Evolutionary conservation across 2,329 filamentous ascomycete species (phyloP).

Genomic region (Aspergillus ochraceoroseus): DNA sequence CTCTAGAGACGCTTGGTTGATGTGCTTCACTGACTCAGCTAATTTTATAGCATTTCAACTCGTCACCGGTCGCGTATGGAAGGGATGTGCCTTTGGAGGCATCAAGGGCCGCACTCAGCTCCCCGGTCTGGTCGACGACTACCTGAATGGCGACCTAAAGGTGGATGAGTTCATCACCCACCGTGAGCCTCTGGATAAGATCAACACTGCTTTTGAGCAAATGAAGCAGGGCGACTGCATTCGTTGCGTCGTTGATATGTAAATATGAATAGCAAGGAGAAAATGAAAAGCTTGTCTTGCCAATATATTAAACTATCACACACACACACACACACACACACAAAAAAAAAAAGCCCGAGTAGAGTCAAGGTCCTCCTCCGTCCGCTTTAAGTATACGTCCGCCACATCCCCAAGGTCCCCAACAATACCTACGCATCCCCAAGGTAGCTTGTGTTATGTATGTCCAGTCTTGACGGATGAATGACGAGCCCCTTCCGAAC

Average conservation of each 20-base stretch:
- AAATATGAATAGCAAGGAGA: constrained; percentile 7
- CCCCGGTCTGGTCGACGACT: constrained; percentile 79
- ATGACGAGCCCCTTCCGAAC: too few species aligned
- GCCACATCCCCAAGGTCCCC: constrained; percentile 4
- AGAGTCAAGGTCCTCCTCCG: too few species aligned
- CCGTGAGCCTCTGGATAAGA: constrained; percentile 72
- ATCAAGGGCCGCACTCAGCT: constrained; percentile 97
- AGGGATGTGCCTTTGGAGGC: constrained; percentile 93
- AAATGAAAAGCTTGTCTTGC: constrained; percentile 9
- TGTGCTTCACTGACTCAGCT: constrained; percentile 30
- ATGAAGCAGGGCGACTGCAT: constrained; percentile 99
- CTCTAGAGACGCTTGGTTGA: too few species aligned
- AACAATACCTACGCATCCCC: too few species aligned
- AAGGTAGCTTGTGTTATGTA: too few species aligned
- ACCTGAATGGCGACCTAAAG: constrained; percentile 84
- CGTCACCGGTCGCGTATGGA: constrained; percentile 96
- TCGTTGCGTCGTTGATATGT: constrained; percentile 73
- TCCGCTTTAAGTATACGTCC: too few species aligned
- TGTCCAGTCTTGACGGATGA: too few species aligned
- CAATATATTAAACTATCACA: too few species aligned
- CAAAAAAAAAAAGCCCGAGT: neutral
- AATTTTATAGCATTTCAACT: constrained; percentile 97
- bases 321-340: too few species aligned
- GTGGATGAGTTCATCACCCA: constrained; percentile 99
- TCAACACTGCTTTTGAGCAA: constrained; percentile 83